A percentile compares a stretch with the other conserved stretches of the same genome.
Conservation (phyloP, 2,329 filamentous ascomycete species). For the Blastomyces gilchristii region DNA sequence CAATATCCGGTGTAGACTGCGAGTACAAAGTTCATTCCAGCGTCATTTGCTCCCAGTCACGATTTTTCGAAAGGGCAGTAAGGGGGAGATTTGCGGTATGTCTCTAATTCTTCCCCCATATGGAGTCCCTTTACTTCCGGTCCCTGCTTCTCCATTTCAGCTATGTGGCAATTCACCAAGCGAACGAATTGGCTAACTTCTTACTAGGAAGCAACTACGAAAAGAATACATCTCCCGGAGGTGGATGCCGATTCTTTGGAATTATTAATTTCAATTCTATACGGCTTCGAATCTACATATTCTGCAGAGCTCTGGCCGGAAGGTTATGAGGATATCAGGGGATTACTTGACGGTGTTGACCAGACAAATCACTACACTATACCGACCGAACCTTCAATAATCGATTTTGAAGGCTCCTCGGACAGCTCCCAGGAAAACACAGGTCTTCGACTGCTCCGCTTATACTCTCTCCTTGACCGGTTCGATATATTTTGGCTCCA, state of each 20-base stretch:
- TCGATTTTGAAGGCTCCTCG: neutral
- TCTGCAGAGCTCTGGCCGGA: neutral
- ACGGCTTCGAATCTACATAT: neutral
- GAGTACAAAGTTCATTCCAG: conserved; percentile 4
- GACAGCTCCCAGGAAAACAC: neutral
- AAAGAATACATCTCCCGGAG: neutral
- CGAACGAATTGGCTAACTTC: neutral
- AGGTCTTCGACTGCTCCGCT: neutral
- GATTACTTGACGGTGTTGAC: neutral
- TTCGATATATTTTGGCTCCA: conserved; percentile 3
- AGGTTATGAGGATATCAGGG: neutral
- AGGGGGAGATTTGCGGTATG: neutral
- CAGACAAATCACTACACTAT: neutral
- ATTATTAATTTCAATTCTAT: conserved; percentile 4
- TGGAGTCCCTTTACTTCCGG: neutral
- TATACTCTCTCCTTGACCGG: conserved; percentile 2
- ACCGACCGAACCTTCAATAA: neutral
- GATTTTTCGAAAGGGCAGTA: neutral
- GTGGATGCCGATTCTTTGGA: neutral
- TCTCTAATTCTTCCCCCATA: neutral
- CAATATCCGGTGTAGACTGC: conserved; percentile 3
- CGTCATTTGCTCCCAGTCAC: neutral
- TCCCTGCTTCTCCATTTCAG: neutral
- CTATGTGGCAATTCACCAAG: neutral
- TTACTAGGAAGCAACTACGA: neutral